Base-by-base conservation (phyloP, 306 rosid species). In the Malus asiatica region DNA sequence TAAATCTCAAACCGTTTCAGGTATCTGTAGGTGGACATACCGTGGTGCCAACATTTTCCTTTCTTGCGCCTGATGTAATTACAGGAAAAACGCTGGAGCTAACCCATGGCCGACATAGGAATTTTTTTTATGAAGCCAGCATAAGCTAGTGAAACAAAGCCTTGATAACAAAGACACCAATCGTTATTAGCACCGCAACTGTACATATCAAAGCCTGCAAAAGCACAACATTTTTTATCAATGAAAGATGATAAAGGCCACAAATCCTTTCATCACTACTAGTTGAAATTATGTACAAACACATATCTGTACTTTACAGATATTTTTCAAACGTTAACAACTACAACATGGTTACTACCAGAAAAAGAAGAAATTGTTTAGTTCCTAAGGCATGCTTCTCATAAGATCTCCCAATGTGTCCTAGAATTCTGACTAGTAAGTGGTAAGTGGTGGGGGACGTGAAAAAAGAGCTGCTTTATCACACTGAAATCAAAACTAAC, bases 191-290 rank as follows among this genome's bases (percentile, higher is more conserved):
- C 74, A 66, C 77, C 14, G 88, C 88, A 78, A 79, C 48, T 71
- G 97, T 86, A 81, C 74, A 89, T 11, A 89, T 12, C 12, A 83
- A 79, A 74, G 97, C 95, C 97, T 91, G 97, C 88, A 87, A 62
- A 75, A 18, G 5, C 70, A 71, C 23, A 61, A 69, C 23, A 48
- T 45, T 65, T 66, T n/a, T 14, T 2, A 73, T 84, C 19, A 81
- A 62, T 27, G 32, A 23, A 23, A 44, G 67, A 30, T 69, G 71
- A 53, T 14, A 46, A 40, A 58, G 45, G 19, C 45, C 40, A 25
- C 30, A 70, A 10, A 72, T 38, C 51, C 29, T 29, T 29, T 35
- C 68, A 71, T 20, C 48, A 38, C 18, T 18, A 74, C 23, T 20
- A 60, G 22, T 4, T 33, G 35, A 45, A 78, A 46, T 69, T 40